Evolutionary conservation across 148 eudicot genomes (phyloP).

Genomic region (Vaccinium vitisidaea): DNA sequence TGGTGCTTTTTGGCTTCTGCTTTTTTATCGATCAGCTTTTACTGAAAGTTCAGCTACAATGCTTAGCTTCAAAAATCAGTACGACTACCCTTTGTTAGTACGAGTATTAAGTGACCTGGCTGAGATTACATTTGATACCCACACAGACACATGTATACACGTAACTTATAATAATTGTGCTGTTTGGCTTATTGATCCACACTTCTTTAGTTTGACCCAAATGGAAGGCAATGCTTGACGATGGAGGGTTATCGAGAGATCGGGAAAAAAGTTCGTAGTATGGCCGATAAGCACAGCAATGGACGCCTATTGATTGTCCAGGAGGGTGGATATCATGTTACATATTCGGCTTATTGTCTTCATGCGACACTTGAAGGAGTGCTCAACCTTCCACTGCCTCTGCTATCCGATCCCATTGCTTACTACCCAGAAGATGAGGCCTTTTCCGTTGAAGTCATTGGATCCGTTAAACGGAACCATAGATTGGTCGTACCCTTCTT

Average conservation of each 20-base stretch:
- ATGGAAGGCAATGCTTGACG: conserved; percentile 97
- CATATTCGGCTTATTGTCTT: conserved; percentile 92
- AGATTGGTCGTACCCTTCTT: conserved; percentile 39
- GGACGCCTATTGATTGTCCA: conserved; percentile 81
- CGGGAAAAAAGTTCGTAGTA: conserved; percentile 43
- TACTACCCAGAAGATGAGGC: conserved; percentile 83
- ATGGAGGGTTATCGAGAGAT: conserved; percentile 83
- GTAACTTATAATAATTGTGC: neutral
- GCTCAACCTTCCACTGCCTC: conserved; percentile 48
- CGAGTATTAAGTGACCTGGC: neutral
- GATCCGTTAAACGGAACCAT: conserved; percentile 50
- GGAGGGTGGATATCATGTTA: conserved; percentile 93
- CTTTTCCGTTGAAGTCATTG: conserved; percentile 36
- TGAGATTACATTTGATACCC: neutral
- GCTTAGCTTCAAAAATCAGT: neutral
- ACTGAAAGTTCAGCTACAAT: neutral
- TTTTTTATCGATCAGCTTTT: neutral
- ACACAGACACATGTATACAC: neutral
- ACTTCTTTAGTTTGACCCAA: conserved; percentile 78
- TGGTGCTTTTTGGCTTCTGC: neutral
- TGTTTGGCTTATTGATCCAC: neutral
- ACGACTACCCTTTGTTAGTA: neutral
- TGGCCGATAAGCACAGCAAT: conserved; percentile 58
- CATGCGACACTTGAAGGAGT: conserved; percentile 91
- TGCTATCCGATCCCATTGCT: conserved; percentile 74